These are phyloP conservation scores for Corrigiola litoralis DNA, from an alignment of 179 eudicot species.

Conservation along the genomic window DNA sequence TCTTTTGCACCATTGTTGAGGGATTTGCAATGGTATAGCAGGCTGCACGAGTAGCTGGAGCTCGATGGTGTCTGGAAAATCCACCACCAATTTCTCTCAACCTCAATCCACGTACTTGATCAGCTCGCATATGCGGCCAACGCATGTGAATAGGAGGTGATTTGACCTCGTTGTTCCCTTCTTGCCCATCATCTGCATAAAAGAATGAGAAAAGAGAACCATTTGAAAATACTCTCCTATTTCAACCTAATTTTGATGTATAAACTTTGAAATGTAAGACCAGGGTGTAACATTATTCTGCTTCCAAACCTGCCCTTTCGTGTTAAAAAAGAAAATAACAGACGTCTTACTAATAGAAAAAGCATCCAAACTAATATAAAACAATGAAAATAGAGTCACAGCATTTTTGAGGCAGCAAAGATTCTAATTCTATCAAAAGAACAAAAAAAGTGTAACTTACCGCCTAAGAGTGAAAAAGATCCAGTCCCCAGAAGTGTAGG, in stretches of 20 bases:
- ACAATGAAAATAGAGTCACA: neutral
- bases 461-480: slow-evolving; percentile 68
- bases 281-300: neutral
- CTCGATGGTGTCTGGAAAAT: slow-evolving; percentile 83
- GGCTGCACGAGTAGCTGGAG: slow-evolving; percentile 82
- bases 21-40: slow-evolving; percentile 92
- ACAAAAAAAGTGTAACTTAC: too few species aligned
- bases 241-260: neutral
- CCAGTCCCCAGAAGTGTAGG: slow-evolving; percentile 93
- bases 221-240: neutral
- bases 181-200: slow-evolving; percentile 50
- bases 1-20: slow-evolving; percentile 86
- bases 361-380: slow-evolving; percentile 3
- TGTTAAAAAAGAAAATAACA: neutral
- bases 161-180: slow-evolving; percentile 26
- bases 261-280: neutral
- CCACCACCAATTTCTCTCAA: slow-evolving; percentile 98
- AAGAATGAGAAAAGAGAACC: slow-evolving; percentile 13
- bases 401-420: neutral
- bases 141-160: slow-evolving; percentile 62
- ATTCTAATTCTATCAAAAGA: too few species aligned
- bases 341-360: too few species aligned
- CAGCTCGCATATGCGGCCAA: slow-evolving; percentile 89
- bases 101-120: slow-evolving; percentile 77
- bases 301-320: neutral